Conservation (phyloP, 106 monocot genomes). For the Alisma plantagoaquatica region DNA sequence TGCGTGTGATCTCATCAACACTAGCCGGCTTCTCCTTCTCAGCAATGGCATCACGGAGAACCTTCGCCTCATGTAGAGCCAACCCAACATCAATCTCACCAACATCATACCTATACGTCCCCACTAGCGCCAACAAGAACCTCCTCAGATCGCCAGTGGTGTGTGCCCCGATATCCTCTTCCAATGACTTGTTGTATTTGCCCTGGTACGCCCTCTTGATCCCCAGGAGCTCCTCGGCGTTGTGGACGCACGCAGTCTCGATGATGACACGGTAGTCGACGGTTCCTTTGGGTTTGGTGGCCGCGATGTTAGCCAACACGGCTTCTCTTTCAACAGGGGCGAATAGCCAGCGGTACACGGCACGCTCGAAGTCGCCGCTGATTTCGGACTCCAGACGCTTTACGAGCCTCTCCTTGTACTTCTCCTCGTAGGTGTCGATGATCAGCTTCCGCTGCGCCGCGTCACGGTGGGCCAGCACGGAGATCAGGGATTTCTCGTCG, state of each 20-base stretch:
- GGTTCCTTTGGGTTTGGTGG: slow-evolving; percentile 24
- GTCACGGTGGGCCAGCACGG: slow-evolving; percentile 59
- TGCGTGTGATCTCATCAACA: slow-evolving; percentile 67
- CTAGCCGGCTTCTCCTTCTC: slow-evolving; percentile 57
- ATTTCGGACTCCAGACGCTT: slow-evolving; percentile 87
- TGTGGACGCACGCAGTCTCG: slow-evolving; percentile 42
- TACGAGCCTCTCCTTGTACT: slow-evolving; percentile 61
- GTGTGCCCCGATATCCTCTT: slow-evolving; percentile 76
- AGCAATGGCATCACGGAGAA: slow-evolving; percentile 55
- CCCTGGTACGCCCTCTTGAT: slow-evolving; percentile 50
- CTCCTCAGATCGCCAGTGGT: slow-evolving; percentile 50
- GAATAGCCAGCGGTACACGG: slow-evolving; percentile 47
- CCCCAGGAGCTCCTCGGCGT: slow-evolving; percentile 28
- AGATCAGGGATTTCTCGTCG: slow-evolving; percentile 75
- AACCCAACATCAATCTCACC: slow-evolving; percentile 42
- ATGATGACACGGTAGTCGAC: slow-evolving; percentile 44
- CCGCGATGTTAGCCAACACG: slow-evolving; percentile 36
- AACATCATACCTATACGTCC: slow-evolving; percentile 59
- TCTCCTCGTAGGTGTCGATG: slow-evolving; percentile 46
- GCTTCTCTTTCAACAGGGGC: slow-evolving; percentile 66
- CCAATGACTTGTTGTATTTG: slow-evolving; percentile 58
- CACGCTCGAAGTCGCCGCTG: slow-evolving; percentile 69
- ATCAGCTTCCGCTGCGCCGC: slow-evolving; percentile 68
- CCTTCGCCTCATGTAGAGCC: slow-evolving; percentile 83
- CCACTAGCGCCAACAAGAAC: slow-evolving; percentile 19